Evolutionary conservation across 1,284 basidiomycete species (phyloP).

Genomic region (Gomphus bonarii): DNA sequence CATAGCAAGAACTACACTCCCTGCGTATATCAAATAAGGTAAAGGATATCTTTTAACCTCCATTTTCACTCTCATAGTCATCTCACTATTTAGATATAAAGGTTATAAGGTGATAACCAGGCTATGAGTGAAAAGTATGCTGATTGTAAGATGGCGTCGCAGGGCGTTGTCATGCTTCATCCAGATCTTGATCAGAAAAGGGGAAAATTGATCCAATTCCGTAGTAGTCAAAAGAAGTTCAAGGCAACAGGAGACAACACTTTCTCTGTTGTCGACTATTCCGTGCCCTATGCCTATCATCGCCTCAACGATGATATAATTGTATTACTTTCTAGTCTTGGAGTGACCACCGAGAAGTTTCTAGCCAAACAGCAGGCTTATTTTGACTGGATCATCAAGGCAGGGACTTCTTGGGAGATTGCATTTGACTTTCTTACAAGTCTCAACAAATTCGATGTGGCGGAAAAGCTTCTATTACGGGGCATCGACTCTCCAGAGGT

Average conservation of each 20-base stretch:
- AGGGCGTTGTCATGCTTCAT: slow-evolving; percentile 57
- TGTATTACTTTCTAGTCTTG: slow-evolving; percentile 50
- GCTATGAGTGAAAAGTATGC: slow-evolving; percentile 43
- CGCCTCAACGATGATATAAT: slow-evolving; percentile 60
- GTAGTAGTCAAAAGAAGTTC: slow-evolving; percentile 61
- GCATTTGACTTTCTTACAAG: slow-evolving; percentile 48
- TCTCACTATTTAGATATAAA: neutral
- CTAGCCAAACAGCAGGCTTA: slow-evolving; percentile 46
- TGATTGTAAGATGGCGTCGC: neutral
- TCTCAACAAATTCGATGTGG: slow-evolving; percentile 34
- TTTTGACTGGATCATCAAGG: slow-evolving; percentile 42
- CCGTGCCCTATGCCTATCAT: slow-evolving; percentile 49
- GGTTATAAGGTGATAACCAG: no score
- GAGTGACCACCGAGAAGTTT: slow-evolving; percentile 42
- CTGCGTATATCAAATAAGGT: slow-evolving; percentile 53
- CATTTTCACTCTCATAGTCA: neutral
- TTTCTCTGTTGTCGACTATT: slow-evolving; percentile 55
- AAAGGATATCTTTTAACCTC: slow-evolving; percentile 2
- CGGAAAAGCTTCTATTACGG: slow-evolving; percentile 41
- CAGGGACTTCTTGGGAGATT: slow-evolving; percentile 32
- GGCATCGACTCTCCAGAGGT: slow-evolving; percentile 39
- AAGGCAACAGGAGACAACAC: slow-evolving; percentile 39
- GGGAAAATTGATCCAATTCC: slow-evolving; percentile 40
- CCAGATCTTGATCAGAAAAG: slow-evolving; percentile 38
- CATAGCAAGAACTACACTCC: slow-evolving; percentile 46